A percentile compares a stretch with the other conserved stretches of the same genome.
Evolutionary conservation across 2,329 filamentous ascomycete genomes (phyloP).

Genomic region (Stagonosporopsis cucurbitacearum): DNA sequence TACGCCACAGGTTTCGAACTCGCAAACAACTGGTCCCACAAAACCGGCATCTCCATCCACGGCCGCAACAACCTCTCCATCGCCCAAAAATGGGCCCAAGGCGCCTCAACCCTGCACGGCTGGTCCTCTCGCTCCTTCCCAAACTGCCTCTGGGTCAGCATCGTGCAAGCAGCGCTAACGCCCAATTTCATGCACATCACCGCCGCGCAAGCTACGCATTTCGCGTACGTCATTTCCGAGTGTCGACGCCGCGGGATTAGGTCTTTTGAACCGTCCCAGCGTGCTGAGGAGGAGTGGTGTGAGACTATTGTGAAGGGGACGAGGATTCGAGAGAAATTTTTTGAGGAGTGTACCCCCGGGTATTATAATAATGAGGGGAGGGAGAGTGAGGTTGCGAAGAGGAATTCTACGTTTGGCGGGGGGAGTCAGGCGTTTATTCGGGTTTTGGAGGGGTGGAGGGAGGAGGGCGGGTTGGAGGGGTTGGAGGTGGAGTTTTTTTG

Average conservation of each 20-base stretch:
- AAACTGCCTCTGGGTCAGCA: constrained; percentile 58
- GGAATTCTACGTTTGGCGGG: constrained; percentile 37
- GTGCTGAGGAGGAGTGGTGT: constrained; percentile 59
- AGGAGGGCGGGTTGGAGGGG: constrained; percentile 38
- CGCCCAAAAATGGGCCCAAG: constrained; percentile 56
- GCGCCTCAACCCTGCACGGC: constrained; percentile 61
- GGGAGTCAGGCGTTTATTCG: constrained; percentile 42
- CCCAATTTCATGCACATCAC: constrained; percentile 39
- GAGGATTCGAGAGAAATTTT: constrained; percentile 47
- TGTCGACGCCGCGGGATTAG: constrained; percentile 38
- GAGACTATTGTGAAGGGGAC: constrained; percentile 51
- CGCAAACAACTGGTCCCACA: constrained; percentile 40
- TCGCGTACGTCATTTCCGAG: constrained; percentile 53
- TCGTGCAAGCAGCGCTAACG: constrained; percentile 31
- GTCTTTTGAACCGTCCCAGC: constrained; percentile 54
- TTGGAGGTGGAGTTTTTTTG: constrained; percentile 29
- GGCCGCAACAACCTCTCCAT: constrained; percentile 56
- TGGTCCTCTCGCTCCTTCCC: constrained; percentile 58
- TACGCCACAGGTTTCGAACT: constrained; percentile 56
- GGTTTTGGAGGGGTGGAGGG: constrained; percentile 43
- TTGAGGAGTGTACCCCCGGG: constrained; percentile 61
- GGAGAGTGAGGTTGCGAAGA: constrained; percentile 21
- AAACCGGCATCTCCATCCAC: constrained; percentile 48
- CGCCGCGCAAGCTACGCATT: constrained; percentile 47
- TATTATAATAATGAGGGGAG: constrained; percentile 55